These are phyloP conservation scores for Blastocystis sp. DNA, from an alignment of 352 stramenopile species.

Conservation along the genomic window DNA sequence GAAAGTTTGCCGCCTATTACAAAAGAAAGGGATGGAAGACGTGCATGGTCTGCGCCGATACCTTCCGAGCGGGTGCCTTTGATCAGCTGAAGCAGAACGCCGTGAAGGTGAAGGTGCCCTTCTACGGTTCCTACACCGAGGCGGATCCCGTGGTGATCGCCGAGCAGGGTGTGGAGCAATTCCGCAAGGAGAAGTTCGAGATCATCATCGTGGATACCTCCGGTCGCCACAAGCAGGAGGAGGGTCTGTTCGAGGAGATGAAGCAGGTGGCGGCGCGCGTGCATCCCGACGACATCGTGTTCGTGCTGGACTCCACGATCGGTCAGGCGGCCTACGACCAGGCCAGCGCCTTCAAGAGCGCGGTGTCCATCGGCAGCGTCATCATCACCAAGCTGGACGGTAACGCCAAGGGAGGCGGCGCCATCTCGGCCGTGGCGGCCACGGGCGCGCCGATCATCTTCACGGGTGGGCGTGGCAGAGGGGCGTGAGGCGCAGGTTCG, in stretches of 20 bases:
- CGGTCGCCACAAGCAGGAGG: constrained; percentile 94
- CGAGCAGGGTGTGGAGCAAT: constrained; percentile 92
- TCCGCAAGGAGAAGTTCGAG: constrained; percentile 92
- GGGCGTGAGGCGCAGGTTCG: constrained; percentile 71
- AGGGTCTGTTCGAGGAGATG: constrained; percentile 97
- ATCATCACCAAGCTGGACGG: constrained; percentile 99
- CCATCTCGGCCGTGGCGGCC: constrained; percentile 92
- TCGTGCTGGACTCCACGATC: constrained; percentile 99
- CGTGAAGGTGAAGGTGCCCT: constrained; percentile 92
- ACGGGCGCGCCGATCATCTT: constrained; percentile 96
- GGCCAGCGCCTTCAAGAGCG: constrained; percentile 88
- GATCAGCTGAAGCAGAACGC: constrained; percentile 99
- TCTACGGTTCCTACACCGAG: constrained; percentile 96
- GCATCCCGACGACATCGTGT: constrained; percentile 91
- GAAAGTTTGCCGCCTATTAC: constrained; percentile 98
- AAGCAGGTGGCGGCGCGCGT: constrained; percentile 90
- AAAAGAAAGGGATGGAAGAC: constrained; percentile 94
- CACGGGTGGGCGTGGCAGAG: constrained; percentile 77
- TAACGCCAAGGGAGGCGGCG: constrained; percentile 95
- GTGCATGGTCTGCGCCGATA: constrained; percentile 98
- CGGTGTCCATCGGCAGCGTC: constrained; percentile 91
- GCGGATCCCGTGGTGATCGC: constrained; percentile 94
- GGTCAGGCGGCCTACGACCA: constrained; percentile 95
- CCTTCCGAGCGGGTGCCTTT: constrained; percentile 94
- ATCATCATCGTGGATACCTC: constrained; percentile 98